These are phyloP conservation scores for Amesomyces nigricolor DNA, from an alignment of 2,329 filamentous ascomycete genomes.

Conservation along the genomic window DNA sequence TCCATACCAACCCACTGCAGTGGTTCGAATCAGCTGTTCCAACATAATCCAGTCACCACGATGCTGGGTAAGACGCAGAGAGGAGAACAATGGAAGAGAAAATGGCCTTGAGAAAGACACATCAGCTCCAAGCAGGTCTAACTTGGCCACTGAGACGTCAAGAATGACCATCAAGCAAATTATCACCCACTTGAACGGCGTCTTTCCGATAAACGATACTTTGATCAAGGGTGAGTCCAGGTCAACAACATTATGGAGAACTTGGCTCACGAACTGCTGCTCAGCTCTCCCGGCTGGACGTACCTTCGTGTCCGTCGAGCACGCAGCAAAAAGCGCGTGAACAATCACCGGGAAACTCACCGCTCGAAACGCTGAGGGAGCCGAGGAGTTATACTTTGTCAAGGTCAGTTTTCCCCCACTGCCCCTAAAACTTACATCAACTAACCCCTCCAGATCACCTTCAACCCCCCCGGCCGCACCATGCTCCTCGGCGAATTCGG, in stretches of 20 bases:
- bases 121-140: not conserved
- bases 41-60: too few species aligned
- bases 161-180: not conserved
- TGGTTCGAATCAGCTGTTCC: too few species aligned
- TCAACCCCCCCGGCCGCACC: conserved; percentile 1
- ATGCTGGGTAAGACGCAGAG: too few species aligned
- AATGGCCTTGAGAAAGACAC: not conserved
- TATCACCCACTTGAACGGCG: not conserved
- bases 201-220: not conserved
- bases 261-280: too few species aligned
- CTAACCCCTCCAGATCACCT: conserved; percentile 1
- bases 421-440: too few species aligned
- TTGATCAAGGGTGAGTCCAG: not conserved
- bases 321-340: not conserved
- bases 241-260: too few species aligned
- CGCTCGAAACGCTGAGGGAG: not conserved
- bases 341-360: not conserved
- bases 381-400: not conserved
- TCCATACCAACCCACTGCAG: too few species aligned
- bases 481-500: conserved; percentile 11
- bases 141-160: not conserved
- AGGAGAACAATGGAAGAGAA: not conserved
- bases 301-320: not conserved
- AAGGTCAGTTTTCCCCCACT: not conserved
- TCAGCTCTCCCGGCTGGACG: not conserved